Conservation (phyloP, 2,329 filamentous ascomycete genomes). For the Metarhizium humberi region DNA sequence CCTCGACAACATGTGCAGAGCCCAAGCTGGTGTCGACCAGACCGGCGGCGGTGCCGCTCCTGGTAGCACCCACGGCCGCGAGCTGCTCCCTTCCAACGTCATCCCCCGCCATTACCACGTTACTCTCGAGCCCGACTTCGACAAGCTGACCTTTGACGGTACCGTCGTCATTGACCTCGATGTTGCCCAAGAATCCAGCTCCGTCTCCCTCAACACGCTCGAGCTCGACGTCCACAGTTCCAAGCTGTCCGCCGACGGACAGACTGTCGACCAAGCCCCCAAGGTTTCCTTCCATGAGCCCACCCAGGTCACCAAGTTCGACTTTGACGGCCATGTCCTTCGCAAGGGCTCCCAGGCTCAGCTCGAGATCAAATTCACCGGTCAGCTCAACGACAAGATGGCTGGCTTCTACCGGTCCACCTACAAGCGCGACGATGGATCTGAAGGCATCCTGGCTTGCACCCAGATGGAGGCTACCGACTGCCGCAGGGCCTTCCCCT, state of each 20-base stretch:
- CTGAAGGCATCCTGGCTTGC: slow-evolving; percentile 73
- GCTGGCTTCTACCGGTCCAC: slow-evolving; percentile 95
- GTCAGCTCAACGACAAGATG: slow-evolving; percentile 86
- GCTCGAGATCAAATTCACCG: slow-evolving; percentile 55
- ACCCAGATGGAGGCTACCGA: slow-evolving; percentile 97
- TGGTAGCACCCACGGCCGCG: slow-evolving; percentile 36
- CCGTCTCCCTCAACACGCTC: slow-evolving; percentile 78
- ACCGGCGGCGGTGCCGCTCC: slow-evolving; percentile 20
- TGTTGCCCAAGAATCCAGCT: slow-evolving; percentile 73
- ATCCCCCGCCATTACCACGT: slow-evolving; percentile 88
- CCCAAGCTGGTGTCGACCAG: slow-evolving; percentile 23
- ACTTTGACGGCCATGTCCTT: slow-evolving; percentile 59
- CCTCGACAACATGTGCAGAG: slow-evolving; percentile 53
- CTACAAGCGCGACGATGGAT: slow-evolving; percentile 75
- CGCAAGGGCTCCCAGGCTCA: slow-evolving; percentile 65
- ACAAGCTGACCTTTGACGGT: slow-evolving; percentile 79
- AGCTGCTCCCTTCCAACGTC: slow-evolving; percentile 86
- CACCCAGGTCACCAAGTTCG: slow-evolving; percentile 72
- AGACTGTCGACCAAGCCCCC: slow-evolving; percentile 28
- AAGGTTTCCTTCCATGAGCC: slow-evolving; percentile 66
- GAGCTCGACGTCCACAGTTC: slow-evolving; percentile 76
- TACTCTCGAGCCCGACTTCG: slow-evolving; percentile 83
- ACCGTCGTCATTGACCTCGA: slow-evolving; percentile 76
- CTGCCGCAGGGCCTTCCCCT: slow-evolving; percentile 84
- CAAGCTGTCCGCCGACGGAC: slow-evolving; percentile 33